Evolutionary conservation across 306 rosid genomes (phyloP), one percentile per base, ranked within the genome.

Genomic region (Acacia confusa): DNA sequence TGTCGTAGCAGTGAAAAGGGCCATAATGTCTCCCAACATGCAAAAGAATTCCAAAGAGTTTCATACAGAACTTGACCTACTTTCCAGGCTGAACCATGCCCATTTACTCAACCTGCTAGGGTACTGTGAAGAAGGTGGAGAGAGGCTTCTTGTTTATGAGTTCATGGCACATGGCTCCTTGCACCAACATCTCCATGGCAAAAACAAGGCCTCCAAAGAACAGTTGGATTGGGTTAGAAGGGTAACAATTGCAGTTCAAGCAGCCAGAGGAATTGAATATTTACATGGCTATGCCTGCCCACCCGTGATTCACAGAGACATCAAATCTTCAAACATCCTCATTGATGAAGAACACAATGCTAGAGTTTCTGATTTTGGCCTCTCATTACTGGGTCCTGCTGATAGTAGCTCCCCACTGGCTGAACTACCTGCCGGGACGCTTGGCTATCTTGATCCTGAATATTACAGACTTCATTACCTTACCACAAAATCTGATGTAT

Each of bases 261-360:
- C 95, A 40, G 95, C 95, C 1, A 72, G 95, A 77, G 95, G 95
- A 44, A 91, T 91, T 15, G 92, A 89, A 76, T 91, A 91, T 87
- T 81, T 91, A 78, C 95, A 91, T 7, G 92, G 95, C 27, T 91
- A 91, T 55, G 92, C 95, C 77, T 91, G 95, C 86, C 95, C 95
- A 15, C 95, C 92, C 0, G 95, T 91, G 79, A 91, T 91, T 70
- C 95, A 91, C 83, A 88, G 77, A 47, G 77, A 72, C 63, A 72
- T 72, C 14, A 72, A 72, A 84, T 95, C 99, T 45, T 95, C 99
- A 57, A 95, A 95, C 90, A 95, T 95, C 50, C 94, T 95, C 72
- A 95, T 95, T 10, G 99, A 95, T 19, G 99, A 95, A 85, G 99
- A 95, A 72, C 95, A 95, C 86, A 93, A 95, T 70, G 99, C 99